Evolutionary conservation across 441 rosid species (phyloP).

Genomic region (Adansonia gregorii): DNA sequence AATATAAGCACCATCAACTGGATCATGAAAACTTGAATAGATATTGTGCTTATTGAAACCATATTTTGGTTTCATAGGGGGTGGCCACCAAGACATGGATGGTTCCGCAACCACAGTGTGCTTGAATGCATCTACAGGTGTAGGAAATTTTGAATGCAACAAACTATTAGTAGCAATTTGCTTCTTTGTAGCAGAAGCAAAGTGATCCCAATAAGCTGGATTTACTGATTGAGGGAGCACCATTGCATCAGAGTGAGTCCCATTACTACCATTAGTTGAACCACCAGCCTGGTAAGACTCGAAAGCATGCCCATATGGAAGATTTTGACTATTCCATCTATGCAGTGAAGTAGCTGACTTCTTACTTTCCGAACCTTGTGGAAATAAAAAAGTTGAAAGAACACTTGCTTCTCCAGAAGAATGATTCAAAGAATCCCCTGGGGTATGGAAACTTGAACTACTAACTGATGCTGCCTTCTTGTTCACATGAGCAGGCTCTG

Average conservation of each 20-base stretch:
- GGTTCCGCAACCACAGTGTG: constrained; percentile 17
- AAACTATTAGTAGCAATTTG: constrained; percentile 30
- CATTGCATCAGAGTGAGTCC: constrained; percentile 27
- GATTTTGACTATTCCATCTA: constrained; percentile 25
- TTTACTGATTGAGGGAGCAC: constrained; percentile 28
- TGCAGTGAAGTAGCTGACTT: constrained; percentile 34
- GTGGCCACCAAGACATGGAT: constrained; percentile 29
- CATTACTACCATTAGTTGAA: constrained; percentile 32
- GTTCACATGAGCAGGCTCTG: constrained; percentile 26
- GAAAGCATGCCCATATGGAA: constrained; percentile 29
- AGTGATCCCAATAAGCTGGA: constrained; percentile 24
- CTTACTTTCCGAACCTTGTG: constrained; percentile 32
- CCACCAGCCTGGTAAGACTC: constrained; percentile 34
- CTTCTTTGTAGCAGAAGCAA: constrained; percentile 18
- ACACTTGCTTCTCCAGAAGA: constrained; percentile 32
- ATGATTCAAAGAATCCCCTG: constrained; percentile 29
- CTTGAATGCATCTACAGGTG: constrained; percentile 18
- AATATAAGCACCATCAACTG: constrained; percentile 31
- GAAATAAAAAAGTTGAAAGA: constrained; percentile 30
- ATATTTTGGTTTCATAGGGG: constrained; percentile 19
- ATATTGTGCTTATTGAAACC: constrained; percentile 8
- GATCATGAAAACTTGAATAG: constrained; percentile 28
- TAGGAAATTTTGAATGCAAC: constrained; percentile 18
- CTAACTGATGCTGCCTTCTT: constrained; percentile 34
- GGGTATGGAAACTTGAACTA: constrained; percentile 32